A percentile compares a stretch with the other conserved stretches of the same genome.
Evolutionary conservation across 2,329 filamentous ascomycete species (phyloP).

Genomic region (Hyphodiscus sp.): DNA sequence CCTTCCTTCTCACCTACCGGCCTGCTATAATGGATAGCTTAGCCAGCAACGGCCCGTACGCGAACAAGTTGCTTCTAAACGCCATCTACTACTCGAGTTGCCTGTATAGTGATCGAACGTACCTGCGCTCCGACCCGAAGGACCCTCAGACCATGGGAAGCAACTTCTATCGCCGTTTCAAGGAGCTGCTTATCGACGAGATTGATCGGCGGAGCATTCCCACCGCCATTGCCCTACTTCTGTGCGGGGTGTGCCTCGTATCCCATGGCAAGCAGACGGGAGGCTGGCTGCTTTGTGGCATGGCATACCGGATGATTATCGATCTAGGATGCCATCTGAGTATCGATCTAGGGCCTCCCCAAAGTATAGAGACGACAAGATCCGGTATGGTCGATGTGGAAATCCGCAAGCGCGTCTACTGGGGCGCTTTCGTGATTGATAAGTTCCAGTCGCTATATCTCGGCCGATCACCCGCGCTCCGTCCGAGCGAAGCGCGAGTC

Average conservation of each 20-base stretch:
- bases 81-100: conserved; percentile 29
- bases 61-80: conserved; percentile 32
- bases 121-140: conserved; percentile 16
- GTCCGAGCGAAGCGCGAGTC: conserved; percentile 20
- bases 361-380: conserved; percentile 13
- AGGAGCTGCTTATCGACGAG: conserved; percentile 21
- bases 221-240: conserved; percentile 24
- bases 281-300: conserved; percentile 26
- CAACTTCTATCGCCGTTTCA: conserved; percentile 21
- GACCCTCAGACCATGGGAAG: conserved; percentile 20
- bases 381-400: conserved; percentile 26
- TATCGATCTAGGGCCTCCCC: conserved; percentile 32
- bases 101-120: conserved; percentile 22
- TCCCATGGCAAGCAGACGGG: conserved; percentile 25
- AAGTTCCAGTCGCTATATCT: conserved; percentile 29
- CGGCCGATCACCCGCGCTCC: conserved; percentile 24
- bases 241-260: conserved; percentile 25
- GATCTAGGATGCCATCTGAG: conserved; percentile 35
- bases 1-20: conserved; percentile 34
- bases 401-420: conserved; percentile 27
- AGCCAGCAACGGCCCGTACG: conserved; percentile 29
- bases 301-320: conserved; percentile 36
- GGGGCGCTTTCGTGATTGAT: conserved; percentile 29
- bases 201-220: conserved; percentile 19
- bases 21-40: conserved; percentile 34